Evolutionary conservation across 2,329 filamentous ascomycete species (phyloP), one percentile per base, ranked within the genome.

Genomic region (Biscogniauxia mediterranea): DNA sequence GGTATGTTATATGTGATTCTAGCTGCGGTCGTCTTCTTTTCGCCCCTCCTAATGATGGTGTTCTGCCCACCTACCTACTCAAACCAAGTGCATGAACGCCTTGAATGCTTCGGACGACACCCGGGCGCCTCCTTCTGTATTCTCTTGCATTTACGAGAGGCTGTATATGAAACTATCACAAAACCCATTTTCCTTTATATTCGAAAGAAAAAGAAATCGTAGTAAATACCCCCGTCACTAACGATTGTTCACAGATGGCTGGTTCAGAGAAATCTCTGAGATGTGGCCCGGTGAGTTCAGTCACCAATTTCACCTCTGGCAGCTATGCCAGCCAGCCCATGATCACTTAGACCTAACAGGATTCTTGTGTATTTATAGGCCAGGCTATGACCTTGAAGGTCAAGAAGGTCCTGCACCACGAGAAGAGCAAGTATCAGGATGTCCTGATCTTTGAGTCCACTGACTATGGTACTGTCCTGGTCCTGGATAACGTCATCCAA

Each of bases 361-460:
- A 26, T 26, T 25, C 13, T 19, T 19, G 52, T 32, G 25, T 61
- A 59, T 58, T 54, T 58, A 54, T 63, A 84, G 92, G 95, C 78
- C 95, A 98, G 84, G 95, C 95, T 77, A 98, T 98, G 94, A 97
- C 91, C 71, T 89, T 97, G 77, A 93, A 91, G 81, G 95, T 99
- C 80, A 94, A 99, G 79, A 92, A 97, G 84, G 89, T 99, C 75
- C 85, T 99, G 66, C 93, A 97, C 86, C 94, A 98, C 84, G 95
- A 99, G 84, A 98, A 97, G 88, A 95, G 91, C 85, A 84, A 96
- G 84, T 99, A 97, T 84, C 95, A 99, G 82, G 95, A 99, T 76
- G 94, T 99, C 68, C 89, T 99, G 73, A 92, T 98, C 83, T 99
- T 99, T 83, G 91, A 99, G 85, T 97, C 92, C 71, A 96, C 90